Evolutionary conservation across 352 stramenopile species (phyloP).

Genomic region (Phytopythium kandeliae): DNA sequence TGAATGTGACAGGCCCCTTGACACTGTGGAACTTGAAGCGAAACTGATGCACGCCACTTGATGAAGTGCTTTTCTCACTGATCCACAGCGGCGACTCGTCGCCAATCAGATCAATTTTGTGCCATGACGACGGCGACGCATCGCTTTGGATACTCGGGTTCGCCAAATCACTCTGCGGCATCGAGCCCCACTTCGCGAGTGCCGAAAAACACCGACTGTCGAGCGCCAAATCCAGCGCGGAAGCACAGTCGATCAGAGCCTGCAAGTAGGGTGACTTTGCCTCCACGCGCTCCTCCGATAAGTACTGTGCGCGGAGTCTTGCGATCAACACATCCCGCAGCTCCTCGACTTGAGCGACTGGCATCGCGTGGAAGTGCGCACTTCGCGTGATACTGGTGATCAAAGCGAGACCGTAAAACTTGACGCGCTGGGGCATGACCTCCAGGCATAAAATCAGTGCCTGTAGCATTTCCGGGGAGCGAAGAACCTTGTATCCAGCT

Average conservation of each 20-base stretch:
- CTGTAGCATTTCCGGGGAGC: conserved; percentile 28
- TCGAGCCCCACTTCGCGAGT: background rate
- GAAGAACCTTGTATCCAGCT: conserved; percentile 15
- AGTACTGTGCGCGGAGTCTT: conserved; percentile 47
- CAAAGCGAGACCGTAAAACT: conserved; percentile 29
- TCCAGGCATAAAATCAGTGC: conserved; percentile 26
- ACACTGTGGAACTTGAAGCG: conserved; percentile 18
- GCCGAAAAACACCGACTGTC: conserved; percentile 27
- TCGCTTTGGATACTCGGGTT: background rate
- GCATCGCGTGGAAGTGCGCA: conserved; percentile 29
- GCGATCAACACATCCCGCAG: conserved; percentile 31
- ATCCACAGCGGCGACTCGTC: conserved; percentile 4
- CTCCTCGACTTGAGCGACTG: conserved; percentile 27
- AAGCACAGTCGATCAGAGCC: conserved; percentile 43
- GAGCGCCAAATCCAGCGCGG: conserved; percentile 50
- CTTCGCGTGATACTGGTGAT: conserved; percentile 35
- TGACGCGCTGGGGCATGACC: conserved; percentile 35
- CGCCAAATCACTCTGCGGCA: background rate
- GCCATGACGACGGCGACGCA: background rate
- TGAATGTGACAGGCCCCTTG: conserved; percentile 15
- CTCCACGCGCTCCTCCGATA: conserved; percentile 37
- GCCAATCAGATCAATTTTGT: background rate
- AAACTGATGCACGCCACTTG: conserved; percentile 15
- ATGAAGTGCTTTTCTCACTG: conserved; percentile 10
- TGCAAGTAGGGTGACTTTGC: conserved; percentile 65